Conservation (phyloP, 306 rosid genomes). For the Leucaena leucocephala region DNA sequence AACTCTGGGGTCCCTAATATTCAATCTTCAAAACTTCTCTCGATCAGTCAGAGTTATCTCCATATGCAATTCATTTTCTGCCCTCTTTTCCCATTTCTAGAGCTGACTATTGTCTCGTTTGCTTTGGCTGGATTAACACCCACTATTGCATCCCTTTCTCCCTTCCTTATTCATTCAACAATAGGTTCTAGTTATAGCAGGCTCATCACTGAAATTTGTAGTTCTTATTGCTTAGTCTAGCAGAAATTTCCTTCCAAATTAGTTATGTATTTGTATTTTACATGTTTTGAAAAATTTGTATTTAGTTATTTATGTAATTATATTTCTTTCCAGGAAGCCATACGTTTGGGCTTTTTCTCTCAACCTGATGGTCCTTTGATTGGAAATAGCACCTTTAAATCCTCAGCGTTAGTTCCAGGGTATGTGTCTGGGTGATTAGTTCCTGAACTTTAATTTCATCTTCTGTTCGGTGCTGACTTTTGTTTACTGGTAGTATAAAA, state of each 20-base stretch:
- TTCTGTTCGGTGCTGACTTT: conserved; percentile 38
- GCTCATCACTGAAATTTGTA: no score
- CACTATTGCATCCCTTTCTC: neutral
- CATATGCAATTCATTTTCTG: neutral
- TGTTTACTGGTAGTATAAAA: conserved; percentile 58
- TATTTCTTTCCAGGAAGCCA: conserved; percentile 58
- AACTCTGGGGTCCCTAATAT: neutral
- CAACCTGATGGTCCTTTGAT: conserved; percentile 91
- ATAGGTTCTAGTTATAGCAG: neutral
- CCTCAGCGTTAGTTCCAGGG: conserved; percentile 86
- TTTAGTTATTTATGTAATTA: conserved; percentile 16
- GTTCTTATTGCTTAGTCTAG: no score
- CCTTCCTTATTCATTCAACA: neutral
- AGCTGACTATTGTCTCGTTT: neutral
- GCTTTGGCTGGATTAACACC: neutral
- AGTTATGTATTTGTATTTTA: no score
- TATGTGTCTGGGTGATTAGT: conserved; percentile 47
- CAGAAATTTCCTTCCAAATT: no score
- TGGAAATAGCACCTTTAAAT: conserved; percentile 79
- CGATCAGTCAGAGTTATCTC: neutral
- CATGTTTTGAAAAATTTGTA: neutral
- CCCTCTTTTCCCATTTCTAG: neutral
- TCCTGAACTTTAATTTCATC: conserved; percentile 27
- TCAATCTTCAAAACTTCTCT: neutral
- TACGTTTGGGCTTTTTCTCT: conserved; percentile 80